Conservation (phyloP, 371 early-diverging fungal genomes). For the Nematocida sp. region DNA sequence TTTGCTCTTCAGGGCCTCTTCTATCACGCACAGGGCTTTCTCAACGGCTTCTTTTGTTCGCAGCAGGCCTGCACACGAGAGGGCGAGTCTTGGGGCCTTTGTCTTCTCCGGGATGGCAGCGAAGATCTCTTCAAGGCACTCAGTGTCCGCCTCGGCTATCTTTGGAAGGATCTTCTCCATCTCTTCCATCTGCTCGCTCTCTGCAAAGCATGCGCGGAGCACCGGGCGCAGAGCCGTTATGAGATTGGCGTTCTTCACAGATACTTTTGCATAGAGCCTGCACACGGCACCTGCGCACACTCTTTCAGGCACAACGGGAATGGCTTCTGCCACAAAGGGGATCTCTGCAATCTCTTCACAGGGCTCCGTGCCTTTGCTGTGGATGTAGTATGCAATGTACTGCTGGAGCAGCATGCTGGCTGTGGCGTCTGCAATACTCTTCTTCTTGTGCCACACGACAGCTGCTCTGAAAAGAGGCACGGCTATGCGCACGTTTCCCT, state of each 20-base stretch:
- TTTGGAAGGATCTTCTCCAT: constrained; percentile 8
- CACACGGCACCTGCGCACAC: constrained; percentile 13
- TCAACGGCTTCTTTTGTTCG: constrained; percentile 9
- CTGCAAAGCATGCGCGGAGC: background rate
- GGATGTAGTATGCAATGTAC: constrained; percentile 28
- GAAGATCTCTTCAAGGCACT: constrained; percentile 16
- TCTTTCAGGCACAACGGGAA: background rate
- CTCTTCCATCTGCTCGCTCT: background rate
- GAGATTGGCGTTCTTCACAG: background rate
- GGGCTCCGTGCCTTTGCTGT: background rate
- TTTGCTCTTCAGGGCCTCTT: constrained; percentile 26
- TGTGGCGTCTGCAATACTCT: background rate
- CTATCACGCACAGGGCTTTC: constrained; percentile 22
- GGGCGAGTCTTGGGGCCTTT: background rate
- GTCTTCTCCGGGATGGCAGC: background rate
- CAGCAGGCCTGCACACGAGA: constrained; percentile 6
- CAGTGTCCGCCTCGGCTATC: constrained; percentile 4
- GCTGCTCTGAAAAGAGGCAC: constrained; percentile 21
- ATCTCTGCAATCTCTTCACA: background rate
- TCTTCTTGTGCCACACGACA: constrained; percentile 32
- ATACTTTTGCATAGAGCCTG: constrained; percentile 12
- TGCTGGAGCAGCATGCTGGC: background rate
- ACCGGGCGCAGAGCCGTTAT: constrained; percentile 22
- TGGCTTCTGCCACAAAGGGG: background rate
- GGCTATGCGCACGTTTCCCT: constrained; percentile 9